phyloP scores from a whole-genome alignment of 306 rosid species.

The Argentina anserina region DNA sequence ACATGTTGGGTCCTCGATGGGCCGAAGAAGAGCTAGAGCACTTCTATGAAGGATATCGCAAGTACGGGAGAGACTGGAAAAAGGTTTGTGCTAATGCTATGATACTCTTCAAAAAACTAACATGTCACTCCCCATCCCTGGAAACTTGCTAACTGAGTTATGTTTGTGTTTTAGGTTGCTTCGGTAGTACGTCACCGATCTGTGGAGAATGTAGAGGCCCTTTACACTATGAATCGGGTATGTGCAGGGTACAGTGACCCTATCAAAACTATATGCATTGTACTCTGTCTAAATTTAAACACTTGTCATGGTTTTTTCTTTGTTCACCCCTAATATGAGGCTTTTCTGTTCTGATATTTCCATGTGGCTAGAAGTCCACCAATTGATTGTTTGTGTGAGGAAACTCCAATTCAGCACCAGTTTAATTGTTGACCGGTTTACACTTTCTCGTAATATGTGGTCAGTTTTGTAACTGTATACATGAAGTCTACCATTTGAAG shows the following conservation, averaged over 20 bases:
- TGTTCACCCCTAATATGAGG: not conserved
- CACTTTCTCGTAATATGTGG: not conserved
- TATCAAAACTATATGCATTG: not conserved
- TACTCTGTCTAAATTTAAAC: not conserved
- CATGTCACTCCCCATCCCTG: not conserved
- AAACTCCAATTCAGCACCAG: not conserved
- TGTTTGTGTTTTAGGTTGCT: conserved; percentile 58
- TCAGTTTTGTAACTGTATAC: not conserved
- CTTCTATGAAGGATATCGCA: conserved; percentile 86
- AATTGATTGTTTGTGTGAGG: not conserved
- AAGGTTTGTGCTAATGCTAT: conserved; percentile 52
- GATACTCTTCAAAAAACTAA: conserved; percentile 8
- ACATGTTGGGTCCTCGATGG: conserved; percentile 93
- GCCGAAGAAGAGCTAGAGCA: conserved; percentile 68
- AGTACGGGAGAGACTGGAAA: conserved; percentile 91
- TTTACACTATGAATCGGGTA: conserved; percentile 87
- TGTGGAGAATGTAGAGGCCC: conserved; percentile 86
- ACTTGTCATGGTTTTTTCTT: not conserved
- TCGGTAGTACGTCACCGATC: conserved; percentile 62
- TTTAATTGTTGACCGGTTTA: not conserved
- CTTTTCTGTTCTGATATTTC: not conserved
- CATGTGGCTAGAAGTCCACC: not conserved
- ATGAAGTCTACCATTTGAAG: not conserved
- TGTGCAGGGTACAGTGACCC: conserved; percentile 12
- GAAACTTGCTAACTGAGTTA: not conserved